phyloP scores from a whole-genome alignment of 2,329 filamentous ascomycete species.

The Zymoseptoria tritici region DNA sequence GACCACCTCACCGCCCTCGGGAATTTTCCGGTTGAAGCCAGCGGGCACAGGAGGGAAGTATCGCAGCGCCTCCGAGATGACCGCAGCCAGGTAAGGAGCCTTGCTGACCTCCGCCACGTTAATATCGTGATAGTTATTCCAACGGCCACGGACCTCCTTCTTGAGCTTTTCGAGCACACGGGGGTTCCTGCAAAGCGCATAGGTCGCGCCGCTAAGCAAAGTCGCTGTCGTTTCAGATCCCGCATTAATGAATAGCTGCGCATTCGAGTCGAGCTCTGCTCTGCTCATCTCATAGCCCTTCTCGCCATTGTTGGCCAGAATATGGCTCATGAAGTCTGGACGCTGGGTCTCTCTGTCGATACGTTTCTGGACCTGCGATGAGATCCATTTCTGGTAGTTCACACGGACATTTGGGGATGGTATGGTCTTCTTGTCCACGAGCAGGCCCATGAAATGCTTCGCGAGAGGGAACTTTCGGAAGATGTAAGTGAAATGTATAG shows the following conservation, averaged over 20 bases:
- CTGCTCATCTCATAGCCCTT: constrained; percentile 18
- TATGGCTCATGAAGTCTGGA: constrained; percentile 43
- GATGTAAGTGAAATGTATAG: constrained; percentile 22
- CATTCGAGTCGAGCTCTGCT: constrained; percentile 30
- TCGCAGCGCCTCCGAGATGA: constrained; percentile 39
- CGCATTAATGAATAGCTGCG: constrained; percentile 44
- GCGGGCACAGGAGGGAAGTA: constrained; percentile 40
- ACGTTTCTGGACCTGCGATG: constrained; percentile 20
- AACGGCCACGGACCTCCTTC: constrained; percentile 36
- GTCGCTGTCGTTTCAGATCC: constrained; percentile 48
- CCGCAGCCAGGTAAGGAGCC: constrained; percentile 35
- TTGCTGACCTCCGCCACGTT: constrained; percentile 17
- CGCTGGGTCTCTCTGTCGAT: constrained; percentile 25
- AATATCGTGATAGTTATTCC: constrained; percentile 26
- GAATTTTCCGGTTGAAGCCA: constrained; percentile 27
- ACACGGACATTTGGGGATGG: constrained; percentile 7
- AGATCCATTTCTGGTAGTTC: constrained; percentile 21
- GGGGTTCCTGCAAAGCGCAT: constrained; percentile 35
- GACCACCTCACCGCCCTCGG: constrained; percentile 21
- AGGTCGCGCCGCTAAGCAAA: constrained; percentile 35
- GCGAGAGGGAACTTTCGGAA: constrained; percentile 21
- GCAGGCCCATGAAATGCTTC: constrained; percentile 13
- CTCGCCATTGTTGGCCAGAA: constrained; percentile 37
- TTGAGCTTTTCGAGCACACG: constrained; percentile 32
- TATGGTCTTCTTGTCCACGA: constrained; percentile 17